These are phyloP conservation scores for Nemania sp. DNA, from an alignment of 2,329 filamentous ascomycete species.

Conservation along the genomic window DNA sequence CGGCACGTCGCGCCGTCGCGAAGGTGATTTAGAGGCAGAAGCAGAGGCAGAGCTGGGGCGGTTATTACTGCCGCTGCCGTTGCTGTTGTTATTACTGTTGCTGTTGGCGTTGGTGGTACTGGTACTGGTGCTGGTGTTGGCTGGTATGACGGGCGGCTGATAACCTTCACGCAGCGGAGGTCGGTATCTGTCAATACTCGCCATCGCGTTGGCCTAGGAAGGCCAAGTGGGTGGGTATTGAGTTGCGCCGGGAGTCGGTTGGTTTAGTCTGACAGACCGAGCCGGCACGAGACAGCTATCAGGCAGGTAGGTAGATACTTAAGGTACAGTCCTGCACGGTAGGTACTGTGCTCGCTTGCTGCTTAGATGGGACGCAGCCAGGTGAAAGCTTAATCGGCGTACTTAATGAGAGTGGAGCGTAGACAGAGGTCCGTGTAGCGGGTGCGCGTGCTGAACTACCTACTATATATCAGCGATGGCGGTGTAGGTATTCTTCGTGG, in stretches of 20 bases:
- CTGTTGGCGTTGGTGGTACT: constrained; percentile 36
- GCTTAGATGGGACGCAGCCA: constrained; percentile 9
- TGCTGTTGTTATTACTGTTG: constrained; percentile 26
- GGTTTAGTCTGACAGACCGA: constrained; percentile 5
- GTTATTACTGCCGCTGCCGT: neutral
- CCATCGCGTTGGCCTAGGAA: constrained; percentile 58
- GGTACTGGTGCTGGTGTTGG: constrained; percentile 35
- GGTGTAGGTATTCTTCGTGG: constrained; percentile 2
- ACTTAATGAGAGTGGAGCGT: constrained; percentile 23
- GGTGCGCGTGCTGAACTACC: neutral
- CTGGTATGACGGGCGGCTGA: constrained; percentile 62
- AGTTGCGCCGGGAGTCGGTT: constrained; percentile 4
- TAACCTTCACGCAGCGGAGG: constrained; percentile 67
- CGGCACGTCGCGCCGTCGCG: constrained; percentile 66
- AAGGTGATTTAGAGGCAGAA: constrained; percentile 58
- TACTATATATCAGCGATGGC: neutral
- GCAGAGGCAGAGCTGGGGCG: constrained; percentile 54
- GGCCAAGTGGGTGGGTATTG: constrained; percentile 26
- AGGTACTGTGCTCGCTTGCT: neutral
- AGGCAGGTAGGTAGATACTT: too few relatives aligned
- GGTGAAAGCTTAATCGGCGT: constrained; percentile 13
- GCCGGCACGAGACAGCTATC: constrained; percentile 15
- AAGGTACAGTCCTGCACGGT: neutral
- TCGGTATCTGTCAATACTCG: constrained; percentile 70
- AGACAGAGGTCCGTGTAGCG: constrained; percentile 14